Evolutionary conservation across 805 yeast genomes (phyloP), one percentile per base, ranked within the genome.

Genomic region (Kazachstania kunashirensis): DNA sequence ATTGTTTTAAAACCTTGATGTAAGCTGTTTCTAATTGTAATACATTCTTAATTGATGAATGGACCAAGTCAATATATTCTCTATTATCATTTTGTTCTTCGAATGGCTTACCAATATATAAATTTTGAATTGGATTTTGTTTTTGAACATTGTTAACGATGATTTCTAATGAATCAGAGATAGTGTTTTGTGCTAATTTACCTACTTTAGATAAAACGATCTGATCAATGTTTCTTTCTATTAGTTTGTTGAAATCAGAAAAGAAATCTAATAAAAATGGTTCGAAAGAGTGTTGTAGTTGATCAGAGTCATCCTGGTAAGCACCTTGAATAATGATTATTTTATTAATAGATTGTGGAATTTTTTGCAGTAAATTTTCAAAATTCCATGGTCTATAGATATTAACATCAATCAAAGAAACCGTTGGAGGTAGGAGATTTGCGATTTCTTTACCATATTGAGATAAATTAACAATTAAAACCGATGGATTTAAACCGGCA

Each of bases 201-300:
- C 62, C 61, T 15, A 70, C 67, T 37, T 71, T 63, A 15, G 79
- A 67, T 33, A 81, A 71, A 13, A 86, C 63, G 15, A 74, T 61
- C 50, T 71, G 70, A 36, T 63, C 59, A 45, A 76, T 65, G 47
- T 66, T 59, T 56, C 67, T 59, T 52, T 66, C 57, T 46, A 62
- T 56, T 43, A 81, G 55, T 34, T 62, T 41, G 47, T 66, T 54
- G 60, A 71, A 64, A 34, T 75, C 74, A 34, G 75, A 70, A 57
- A 86, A 73, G 46, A 85, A 73, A 52, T 86, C 95, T 46, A 86
- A 70, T 46, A 81, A 66, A 29, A 86, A 65, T 3, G 89, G 84
- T 12, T 82, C 73, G 60, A 82, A 78, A n/a, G 62, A 61, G 8
- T 65, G 58, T 12, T 62, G 53, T 5, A 27, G 14, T 6, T 33